These are phyloP conservation scores for Leptographium lundbergii DNA, from an alignment of 2,329 filamentous ascomycete genomes.

Conservation along the genomic window DNA sequence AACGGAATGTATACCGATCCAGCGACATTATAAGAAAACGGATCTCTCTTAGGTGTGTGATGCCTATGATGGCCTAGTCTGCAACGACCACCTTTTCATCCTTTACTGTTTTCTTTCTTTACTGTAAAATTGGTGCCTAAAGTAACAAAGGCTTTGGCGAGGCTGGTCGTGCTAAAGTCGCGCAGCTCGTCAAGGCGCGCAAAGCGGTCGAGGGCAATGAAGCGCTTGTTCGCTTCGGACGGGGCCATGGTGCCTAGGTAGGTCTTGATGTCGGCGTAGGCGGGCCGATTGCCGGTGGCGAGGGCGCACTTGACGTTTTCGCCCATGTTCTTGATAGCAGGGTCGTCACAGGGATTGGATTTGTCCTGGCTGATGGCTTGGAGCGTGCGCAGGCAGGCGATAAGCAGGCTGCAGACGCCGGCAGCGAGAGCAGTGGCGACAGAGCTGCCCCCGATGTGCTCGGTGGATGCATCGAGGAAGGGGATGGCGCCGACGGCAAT, in stretches of 20 bases:
- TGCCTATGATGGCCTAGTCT: neutral
- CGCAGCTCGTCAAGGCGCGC: neutral
- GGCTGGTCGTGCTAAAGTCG: neutral
- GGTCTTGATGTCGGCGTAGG: neutral
- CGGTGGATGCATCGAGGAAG: slow-evolving; percentile 3
- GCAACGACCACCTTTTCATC: neutral
- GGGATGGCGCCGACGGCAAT: slow-evolving; percentile 7
- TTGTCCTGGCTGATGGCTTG: neutral
- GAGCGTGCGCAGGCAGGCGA: slow-evolving; percentile 12
- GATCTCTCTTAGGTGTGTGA: no score
- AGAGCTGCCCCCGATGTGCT: slow-evolving; percentile 6
- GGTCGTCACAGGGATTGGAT: neutral
- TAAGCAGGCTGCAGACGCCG: slow-evolving; percentile 13
- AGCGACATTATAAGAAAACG: neutral
- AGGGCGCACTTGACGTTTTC: neutral
- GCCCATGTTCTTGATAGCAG: neutral
- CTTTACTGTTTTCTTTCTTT: no score
- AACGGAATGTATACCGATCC: no score
- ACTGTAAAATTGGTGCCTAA: neutral
- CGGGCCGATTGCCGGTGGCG: neutral
- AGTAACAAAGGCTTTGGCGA: neutral
- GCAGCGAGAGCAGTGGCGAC: slow-evolving; percentile 8
- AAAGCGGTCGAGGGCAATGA: neutral
- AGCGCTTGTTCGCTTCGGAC: neutral
- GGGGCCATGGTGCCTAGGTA: neutral